Evolutionary conservation across 345 rosid species (phyloP).

Genomic region (Trapa incisa): DNA sequence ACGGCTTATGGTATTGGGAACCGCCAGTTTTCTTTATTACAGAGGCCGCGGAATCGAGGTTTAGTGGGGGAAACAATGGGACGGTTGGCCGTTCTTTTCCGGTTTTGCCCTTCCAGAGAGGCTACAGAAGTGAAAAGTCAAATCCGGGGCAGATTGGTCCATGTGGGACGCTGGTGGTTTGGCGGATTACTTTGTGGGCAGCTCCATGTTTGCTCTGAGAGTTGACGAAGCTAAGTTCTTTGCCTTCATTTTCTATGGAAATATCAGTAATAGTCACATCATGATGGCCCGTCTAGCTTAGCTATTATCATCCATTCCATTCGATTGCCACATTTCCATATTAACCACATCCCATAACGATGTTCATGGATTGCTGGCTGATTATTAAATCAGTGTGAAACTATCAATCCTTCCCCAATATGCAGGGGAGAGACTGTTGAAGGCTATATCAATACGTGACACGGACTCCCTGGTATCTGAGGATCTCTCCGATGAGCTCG

Average conservation of each 20-base stretch:
- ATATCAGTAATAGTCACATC: no score
- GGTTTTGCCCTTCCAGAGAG: background rate
- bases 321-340: background rate
- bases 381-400: no score
- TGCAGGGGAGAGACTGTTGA: background rate
- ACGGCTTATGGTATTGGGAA: background rate
- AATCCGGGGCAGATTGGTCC: conserved; percentile 1
- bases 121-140: background rate
- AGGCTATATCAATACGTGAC: conserved; percentile 33
- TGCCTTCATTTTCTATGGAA: background rate
- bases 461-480: conserved; percentile 82
- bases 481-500: conserved; percentile 85
- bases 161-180: conserved; percentile 6
- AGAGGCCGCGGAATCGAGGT: background rate
- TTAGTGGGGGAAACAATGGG: background rate
- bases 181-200: conserved; percentile 13
- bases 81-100: background rate
- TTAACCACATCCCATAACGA: background rate
- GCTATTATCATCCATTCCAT: background rate
- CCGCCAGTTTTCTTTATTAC: background rate
- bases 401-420: background rate
- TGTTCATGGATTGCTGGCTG: background rate
- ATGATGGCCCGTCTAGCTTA: background rate
- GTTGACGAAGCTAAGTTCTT: background rate
- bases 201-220: conserved; percentile 5